Conservation (phyloP, 768 basidiomycete genomes). For the Pisolithus sp. region DNA sequence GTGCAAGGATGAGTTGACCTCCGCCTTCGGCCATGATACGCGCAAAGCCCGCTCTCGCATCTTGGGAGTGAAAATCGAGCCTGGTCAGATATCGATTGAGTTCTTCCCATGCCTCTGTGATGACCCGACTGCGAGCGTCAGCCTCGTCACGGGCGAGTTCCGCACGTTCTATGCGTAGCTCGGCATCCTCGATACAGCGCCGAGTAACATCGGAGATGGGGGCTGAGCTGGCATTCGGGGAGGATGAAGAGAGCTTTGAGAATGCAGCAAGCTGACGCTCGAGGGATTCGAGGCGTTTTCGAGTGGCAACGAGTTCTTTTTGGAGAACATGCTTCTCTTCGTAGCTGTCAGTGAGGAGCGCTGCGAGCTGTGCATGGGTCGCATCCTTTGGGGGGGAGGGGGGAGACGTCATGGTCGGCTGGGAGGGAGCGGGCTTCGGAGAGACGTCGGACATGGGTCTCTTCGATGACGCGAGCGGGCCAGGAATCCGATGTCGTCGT, state of each 20-base stretch:
- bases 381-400: constrained; percentile 14
- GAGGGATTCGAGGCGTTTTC: constrained; percentile 47
- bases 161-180: constrained; percentile 43
- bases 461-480: background rate
- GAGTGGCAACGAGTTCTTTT: constrained; percentile 36
- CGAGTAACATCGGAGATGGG: constrained; percentile 27
- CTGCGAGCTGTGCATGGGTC: constrained; percentile 47
- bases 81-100: constrained; percentile 42
- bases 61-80: constrained; percentile 40
- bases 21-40: constrained; percentile 40
- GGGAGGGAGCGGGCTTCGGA: constrained; percentile 9
- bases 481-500: background rate
- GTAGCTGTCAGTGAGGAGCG: constrained; percentile 48
- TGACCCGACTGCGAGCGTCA: constrained; percentile 37
- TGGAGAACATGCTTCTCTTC: constrained; percentile 46
- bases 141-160: constrained; percentile 53
- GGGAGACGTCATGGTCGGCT: background rate
- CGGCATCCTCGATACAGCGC: constrained; percentile 38
- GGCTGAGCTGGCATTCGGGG: constrained; percentile 12
- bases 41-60: constrained; percentile 44
- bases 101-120: constrained; percentile 45
- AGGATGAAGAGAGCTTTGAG: constrained; percentile 15
- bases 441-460: constrained; percentile 4
- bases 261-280: constrained; percentile 37
- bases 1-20: constrained; percentile 36